Percentiles rank a stretch among this genome's conserved stretches.
Evolutionary conservation across 2,329 filamentous ascomycete genomes (phyloP).

Genomic region (Seiridium unicorne): DNA sequence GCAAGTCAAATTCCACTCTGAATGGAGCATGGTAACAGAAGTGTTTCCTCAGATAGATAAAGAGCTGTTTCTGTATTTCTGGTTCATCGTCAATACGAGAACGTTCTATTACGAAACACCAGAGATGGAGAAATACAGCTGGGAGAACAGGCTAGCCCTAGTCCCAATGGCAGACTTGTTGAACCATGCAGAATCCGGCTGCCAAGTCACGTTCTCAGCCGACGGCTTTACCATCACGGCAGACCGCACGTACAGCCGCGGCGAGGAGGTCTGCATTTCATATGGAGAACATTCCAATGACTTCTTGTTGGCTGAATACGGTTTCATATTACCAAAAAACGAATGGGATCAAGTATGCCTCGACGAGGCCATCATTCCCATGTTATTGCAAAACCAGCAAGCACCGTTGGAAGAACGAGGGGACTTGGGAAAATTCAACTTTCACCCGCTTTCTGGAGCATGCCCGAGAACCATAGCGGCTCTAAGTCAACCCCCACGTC

Average conservation of each 20-base stretch:
- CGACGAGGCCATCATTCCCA: constrained; percentile 14
- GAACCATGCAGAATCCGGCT: constrained; percentile 8
- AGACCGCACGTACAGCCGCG: not conserved
- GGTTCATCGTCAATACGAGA: constrained; percentile 60
- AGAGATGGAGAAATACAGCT: constrained; percentile 27
- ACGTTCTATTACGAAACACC: constrained; percentile 56
- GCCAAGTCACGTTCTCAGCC: constrained; percentile 1
- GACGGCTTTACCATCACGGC: constrained; percentile 6
- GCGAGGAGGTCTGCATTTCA: constrained; percentile 45
- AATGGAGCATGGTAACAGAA: constrained; percentile 1
- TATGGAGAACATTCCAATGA: constrained; percentile 54
- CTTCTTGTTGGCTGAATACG: constrained; percentile 46
- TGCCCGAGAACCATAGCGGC: too few species aligned
- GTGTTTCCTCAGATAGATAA: not conserved
- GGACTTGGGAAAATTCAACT: too few species aligned
- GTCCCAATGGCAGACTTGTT: constrained; percentile 10
- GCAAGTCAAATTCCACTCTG: constrained; percentile 21
- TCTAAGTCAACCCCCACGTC: too few species aligned
- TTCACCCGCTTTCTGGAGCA: too few species aligned
- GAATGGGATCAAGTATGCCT: constrained; percentile 17
- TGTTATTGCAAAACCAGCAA: too few species aligned
- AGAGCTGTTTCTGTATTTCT: constrained; percentile 48
- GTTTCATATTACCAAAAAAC: constrained; percentile 17
- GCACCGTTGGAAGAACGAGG: too few species aligned
- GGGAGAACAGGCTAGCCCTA: constrained; percentile 7